Evolutionary conservation across 1,139 yeast genomes (phyloP), one percentile per base, ranked within the genome.

Genomic region (Debaryomycetaceae sp.): DNA sequence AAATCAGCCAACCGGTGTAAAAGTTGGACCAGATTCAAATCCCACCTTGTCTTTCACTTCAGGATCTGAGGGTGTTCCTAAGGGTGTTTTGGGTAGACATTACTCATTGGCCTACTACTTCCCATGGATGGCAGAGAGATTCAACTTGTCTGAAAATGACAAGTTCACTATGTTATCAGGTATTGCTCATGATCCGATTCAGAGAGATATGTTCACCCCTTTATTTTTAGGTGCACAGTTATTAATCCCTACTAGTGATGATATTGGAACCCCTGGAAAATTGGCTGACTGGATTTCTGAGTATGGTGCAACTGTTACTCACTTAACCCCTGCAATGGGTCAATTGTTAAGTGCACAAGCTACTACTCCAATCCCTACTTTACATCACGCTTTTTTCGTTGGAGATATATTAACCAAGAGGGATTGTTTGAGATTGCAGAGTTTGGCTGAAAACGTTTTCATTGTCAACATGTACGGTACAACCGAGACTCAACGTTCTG

Each of bases 381-480:
- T 94, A 48, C 96, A 88, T 56, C 97, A 91, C 60, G 98, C 98
- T 1, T 94, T 94, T 72, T 94, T 94, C 57, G 99, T 94, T 19
- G 99, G 98, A 54, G 99, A 94, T 64, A 87, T 94, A 49, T 73
- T 94, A 49, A 94, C 99, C 49, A 92, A 92, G 68, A 83, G 98
- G 66, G 98, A 94, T 64, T 92, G 98, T 65, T 70, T 87, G 52
- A 79, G 97, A 58, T 74, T 94, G 53, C 98, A 94, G 63, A 79
- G 92, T 2, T 74, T 94, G 54, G 98, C 98, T 6, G 82, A 83
- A 57, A 91, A 92, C 57, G 95, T 88, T 39, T 72, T 67, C 58
- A 91, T 94, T 59, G 95, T 94, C 49, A 94, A 94, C 66, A 94
- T 94, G 99, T 94, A 94, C 61, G 99, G 99, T 57, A 94, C 98